phyloP scores from a whole-genome alignment of 306 rosid species.

The Lupinus albus region DNA sequence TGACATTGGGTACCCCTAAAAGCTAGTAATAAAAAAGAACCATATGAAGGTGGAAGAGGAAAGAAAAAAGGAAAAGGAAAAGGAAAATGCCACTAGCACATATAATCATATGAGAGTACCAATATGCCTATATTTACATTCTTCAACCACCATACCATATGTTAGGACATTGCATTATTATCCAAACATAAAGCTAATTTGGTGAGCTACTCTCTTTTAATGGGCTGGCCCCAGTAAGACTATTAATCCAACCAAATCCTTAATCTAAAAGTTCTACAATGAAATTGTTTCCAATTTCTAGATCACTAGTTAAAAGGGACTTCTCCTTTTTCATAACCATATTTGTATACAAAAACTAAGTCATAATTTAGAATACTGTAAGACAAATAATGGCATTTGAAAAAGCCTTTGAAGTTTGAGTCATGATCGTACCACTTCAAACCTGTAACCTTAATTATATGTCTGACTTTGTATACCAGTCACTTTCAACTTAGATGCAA shows the following conservation, averaged over 20 bases:
- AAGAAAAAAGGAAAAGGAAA: too few species aligned
- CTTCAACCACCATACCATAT: constrained; percentile 40
- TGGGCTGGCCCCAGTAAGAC: constrained; percentile 10
- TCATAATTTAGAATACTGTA: constrained; percentile 25
- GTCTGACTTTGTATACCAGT: constrained; percentile 32
- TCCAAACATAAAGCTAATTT: constrained; percentile 29
- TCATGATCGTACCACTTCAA: constrained; percentile 36
- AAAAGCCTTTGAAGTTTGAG: not conserved
- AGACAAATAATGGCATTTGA: constrained; percentile 26
- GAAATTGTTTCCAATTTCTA: constrained; percentile 10
- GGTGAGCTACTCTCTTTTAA: constrained; percentile 51
- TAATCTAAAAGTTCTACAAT: not conserved
- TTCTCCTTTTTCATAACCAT: constrained; percentile 34
- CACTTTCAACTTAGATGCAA: constrained; percentile 15
- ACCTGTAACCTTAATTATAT: constrained; percentile 12
- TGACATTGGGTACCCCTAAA: too few species aligned
- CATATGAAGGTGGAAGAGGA: not conserved
- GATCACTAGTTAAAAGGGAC: not conserved
- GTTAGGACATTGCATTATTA: constrained; percentile 9
- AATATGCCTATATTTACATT: not conserved
- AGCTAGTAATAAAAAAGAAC: too few species aligned
- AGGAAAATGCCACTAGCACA: too few species aligned
- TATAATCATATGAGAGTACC: too few species aligned
- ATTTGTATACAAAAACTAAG: constrained; percentile 31
- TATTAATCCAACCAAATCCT: constrained; percentile 38